phyloP scores from a whole-genome alignment of 805 yeast species.

The Starmerella stigmatis region DNA sequence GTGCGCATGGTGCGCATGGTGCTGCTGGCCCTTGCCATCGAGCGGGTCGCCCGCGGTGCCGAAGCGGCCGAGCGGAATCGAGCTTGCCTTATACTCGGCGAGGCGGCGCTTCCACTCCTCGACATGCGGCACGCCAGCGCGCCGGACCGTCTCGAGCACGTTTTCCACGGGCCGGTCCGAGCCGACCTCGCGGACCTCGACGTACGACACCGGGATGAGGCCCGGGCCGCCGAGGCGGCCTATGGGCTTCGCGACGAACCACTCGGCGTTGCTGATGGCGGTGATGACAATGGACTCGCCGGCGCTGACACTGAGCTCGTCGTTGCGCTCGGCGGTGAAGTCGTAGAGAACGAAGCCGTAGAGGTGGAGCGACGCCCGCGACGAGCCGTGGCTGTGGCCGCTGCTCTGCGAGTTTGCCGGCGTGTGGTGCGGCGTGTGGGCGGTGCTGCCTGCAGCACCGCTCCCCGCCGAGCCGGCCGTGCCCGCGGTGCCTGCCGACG shows the following conservation, averaged over 20 bases:
- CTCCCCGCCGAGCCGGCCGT: constrained; percentile 1
- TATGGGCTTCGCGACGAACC: constrained; percentile 97
- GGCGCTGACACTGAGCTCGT: constrained; percentile 71
- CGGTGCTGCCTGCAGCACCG: constrained; percentile 8
- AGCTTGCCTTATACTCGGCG: constrained; percentile 84
- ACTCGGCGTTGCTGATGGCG: constrained; percentile 92
- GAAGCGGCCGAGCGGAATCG: constrained; percentile 53
- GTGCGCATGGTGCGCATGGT: background rate
- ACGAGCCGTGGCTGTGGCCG: constrained; percentile 4
- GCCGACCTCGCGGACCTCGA: constrained; percentile 70
- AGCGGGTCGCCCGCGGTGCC: constrained; percentile 27
- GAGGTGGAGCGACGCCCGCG: constrained; percentile 34
- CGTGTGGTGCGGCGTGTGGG: background rate
- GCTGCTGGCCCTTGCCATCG: background rate
- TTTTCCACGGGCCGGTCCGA: constrained; percentile 51
- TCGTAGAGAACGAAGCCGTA: constrained; percentile 82
- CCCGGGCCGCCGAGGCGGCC: constrained; percentile 97
- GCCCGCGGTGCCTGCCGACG: background rate
- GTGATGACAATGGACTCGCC: constrained; percentile 89
- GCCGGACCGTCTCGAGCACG: constrained; percentile 47
- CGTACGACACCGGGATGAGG: constrained; percentile 81
- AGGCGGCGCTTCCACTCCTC: constrained; percentile 91
- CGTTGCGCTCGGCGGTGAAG: constrained; percentile 69
- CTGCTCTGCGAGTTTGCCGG: constrained; percentile 6
- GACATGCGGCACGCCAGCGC: constrained; percentile 74